Evolutionary conservation across 2,329 filamentous ascomycete species (phyloP).

Genomic region (Penicillium rolfsii): DNA sequence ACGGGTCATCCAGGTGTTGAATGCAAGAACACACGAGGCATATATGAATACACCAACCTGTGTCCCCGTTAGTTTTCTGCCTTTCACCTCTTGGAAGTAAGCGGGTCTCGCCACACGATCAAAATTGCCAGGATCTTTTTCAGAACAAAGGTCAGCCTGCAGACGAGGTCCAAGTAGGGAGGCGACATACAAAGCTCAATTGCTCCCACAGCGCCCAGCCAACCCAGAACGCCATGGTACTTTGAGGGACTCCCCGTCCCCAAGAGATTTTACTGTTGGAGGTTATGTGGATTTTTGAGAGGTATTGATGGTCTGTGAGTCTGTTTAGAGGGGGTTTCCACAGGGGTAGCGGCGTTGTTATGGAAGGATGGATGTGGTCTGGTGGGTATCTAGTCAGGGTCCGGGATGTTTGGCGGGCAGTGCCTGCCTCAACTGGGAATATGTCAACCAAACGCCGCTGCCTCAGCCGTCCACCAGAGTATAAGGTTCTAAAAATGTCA

Average conservation of each 20-base stretch:
- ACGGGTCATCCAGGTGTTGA: constrained; percentile 60
- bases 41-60: constrained; percentile 67
- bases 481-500: too few relatives aligned
- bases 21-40: constrained; percentile 67
- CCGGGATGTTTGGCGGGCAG: not conserved
- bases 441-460: not conserved
- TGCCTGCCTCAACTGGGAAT: not conserved
- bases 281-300: not conserved
- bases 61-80: constrained; percentile 32
- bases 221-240: constrained; percentile 60
- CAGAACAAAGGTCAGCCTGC: constrained; percentile 20
- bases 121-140: constrained; percentile 71
- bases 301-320: not conserved
- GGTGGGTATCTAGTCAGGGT: not conserved
- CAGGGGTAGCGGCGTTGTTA: not conserved
- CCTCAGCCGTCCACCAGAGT: not conserved
- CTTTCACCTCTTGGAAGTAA: not conserved
- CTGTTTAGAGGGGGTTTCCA: not conserved
- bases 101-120: constrained; percentile 55
- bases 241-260: not conserved
- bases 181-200: constrained; percentile 77
- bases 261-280: not conserved
- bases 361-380: not conserved
- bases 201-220: constrained; percentile 84
- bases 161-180: constrained; percentile 22